Percentiles rank a stretch among this genome's conserved stretches.
phyloP scores from a whole-genome alignment of 495 filamentous ascomycete genomes.

The Achaetomiella virescens region DNA sequence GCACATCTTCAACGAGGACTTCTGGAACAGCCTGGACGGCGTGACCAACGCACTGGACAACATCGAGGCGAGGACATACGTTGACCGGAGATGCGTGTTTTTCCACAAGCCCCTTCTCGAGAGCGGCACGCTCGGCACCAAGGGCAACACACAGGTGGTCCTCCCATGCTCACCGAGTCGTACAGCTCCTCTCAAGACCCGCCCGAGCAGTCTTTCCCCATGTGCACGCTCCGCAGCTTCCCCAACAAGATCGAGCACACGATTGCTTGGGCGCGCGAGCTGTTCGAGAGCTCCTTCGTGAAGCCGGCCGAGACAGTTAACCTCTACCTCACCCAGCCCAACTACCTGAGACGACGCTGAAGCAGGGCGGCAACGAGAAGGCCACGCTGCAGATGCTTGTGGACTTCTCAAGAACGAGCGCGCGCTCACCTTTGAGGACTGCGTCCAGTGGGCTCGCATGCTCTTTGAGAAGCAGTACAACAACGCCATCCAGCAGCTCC shows the following conservation, averaged over 20 bases:
- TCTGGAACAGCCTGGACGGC: conserved; percentile 85
- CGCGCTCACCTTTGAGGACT: conserved; percentile 90
- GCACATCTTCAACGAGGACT: conserved; percentile 88
- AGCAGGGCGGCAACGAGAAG: conserved; percentile 95
- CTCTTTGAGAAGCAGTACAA: conserved; percentile 97
- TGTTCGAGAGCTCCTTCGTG: conserved; percentile 91
- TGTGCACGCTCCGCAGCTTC: conserved; percentile 97
- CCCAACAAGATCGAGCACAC: conserved; percentile 99
- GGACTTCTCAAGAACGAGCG: conserved; percentile 89
- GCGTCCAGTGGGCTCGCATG: conserved; percentile 85
- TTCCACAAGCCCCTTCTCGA: conserved; percentile 96
- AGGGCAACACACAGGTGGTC: conserved; percentile 96
- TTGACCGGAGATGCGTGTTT: conserved; percentile 96
- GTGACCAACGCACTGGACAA: conserved; percentile 98
- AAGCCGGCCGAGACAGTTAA: conserved; percentile 93
- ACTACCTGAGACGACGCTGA: conserved; percentile 84
- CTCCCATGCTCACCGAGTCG: conserved; percentile 84
- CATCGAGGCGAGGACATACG: conserved; percentile 93
- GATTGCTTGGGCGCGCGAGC: conserved; percentile 93
- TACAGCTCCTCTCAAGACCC: conserved; percentile 99
- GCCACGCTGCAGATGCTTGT: conserved; percentile 85
- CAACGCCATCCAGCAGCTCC: conserved; percentile 91
- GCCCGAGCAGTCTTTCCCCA: conserved; percentile 96
- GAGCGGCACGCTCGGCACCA: conserved; percentile 94
- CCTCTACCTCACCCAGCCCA: conserved; percentile 83